phyloP scores from a whole-genome alignment of 306 rosid genomes.

The Mimosa pudica region DNA sequence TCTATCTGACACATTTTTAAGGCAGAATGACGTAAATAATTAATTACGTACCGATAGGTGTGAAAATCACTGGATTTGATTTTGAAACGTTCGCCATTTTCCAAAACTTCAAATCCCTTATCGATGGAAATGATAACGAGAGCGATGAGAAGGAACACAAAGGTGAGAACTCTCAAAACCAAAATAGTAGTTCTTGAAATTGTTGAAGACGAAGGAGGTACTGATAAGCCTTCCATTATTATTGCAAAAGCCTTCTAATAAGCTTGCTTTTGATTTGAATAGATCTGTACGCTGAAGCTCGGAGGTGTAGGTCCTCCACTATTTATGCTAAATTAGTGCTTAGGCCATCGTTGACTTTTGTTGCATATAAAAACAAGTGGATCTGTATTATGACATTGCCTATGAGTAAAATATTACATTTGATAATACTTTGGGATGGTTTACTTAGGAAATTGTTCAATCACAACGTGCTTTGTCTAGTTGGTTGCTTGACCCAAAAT shows the following conservation, averaged over 20 bases:
- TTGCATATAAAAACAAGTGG: neutral
- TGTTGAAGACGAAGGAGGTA: conserved; percentile 42
- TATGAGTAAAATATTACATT: neutral
- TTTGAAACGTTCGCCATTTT: neutral
- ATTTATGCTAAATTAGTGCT: neutral
- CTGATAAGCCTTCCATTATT: conserved; percentile 20
- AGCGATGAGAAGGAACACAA: conserved; percentile 52
- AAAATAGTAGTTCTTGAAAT: conserved; percentile 43
- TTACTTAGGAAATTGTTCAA: neutral
- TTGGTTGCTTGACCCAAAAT: neutral
- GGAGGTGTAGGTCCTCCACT: neutral
- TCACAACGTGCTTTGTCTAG: neutral
- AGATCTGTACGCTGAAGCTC: neutral
- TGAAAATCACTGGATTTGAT: conserved; percentile 38
- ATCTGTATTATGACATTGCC: neutral
- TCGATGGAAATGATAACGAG: conserved; percentile 47
- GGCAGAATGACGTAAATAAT: no score
- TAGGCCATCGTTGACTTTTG: neutral
- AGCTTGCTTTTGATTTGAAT: neutral
- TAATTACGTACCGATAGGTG: conserved; percentile 44
- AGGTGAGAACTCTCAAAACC: conserved; percentile 50
- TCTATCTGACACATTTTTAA: no score
- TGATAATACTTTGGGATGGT: neutral
- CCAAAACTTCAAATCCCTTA: neutral
- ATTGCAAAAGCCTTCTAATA: neutral